These are phyloP conservation scores for Speleostelium caveatum DNA, from an alignment of 78 protist genomes.

Conservation along the genomic window DNA sequence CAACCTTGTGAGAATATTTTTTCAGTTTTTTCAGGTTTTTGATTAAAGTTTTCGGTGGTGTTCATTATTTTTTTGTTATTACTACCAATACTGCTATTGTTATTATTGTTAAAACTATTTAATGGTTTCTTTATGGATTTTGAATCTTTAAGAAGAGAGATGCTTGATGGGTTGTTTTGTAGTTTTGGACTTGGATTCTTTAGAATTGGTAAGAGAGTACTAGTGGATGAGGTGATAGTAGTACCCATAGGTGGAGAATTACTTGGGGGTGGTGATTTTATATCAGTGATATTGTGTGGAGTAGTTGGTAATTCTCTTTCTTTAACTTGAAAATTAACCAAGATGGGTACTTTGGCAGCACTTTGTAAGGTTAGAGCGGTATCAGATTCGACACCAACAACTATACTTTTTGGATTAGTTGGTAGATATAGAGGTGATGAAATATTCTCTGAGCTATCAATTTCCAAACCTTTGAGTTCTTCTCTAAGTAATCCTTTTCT, in stretches of 20 bases:
- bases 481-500: conserved; percentile 59
- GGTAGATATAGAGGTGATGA: conserved; percentile 86
- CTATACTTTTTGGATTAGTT: conserved; percentile 79
- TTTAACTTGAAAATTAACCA: conserved; percentile 63
- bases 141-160: not conserved
- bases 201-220: not conserved
- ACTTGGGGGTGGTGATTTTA: conserved; percentile 64
- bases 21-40: not conserved
- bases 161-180: not conserved
- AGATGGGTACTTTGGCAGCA: conserved; percentile 88
- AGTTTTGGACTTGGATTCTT: not conserved
- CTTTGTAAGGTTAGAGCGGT: conserved; percentile 75
- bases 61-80: not conserved
- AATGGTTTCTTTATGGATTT: not conserved
- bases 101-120: not conserved
- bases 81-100: not conserved
- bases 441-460: not conserved
- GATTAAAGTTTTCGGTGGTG: too few species aligned
- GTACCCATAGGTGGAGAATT: conserved; percentile 35
- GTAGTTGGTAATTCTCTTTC: conserved; percentile 26
- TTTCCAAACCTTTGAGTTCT: conserved; percentile 10
- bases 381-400: conserved; percentile 66
- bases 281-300: not conserved
- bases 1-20: conserved; percentile 75
- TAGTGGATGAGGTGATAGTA: not conserved